Evolutionary conservation across 306 rosid genomes (phyloP).

Genomic region (Morella rubra): DNA sequence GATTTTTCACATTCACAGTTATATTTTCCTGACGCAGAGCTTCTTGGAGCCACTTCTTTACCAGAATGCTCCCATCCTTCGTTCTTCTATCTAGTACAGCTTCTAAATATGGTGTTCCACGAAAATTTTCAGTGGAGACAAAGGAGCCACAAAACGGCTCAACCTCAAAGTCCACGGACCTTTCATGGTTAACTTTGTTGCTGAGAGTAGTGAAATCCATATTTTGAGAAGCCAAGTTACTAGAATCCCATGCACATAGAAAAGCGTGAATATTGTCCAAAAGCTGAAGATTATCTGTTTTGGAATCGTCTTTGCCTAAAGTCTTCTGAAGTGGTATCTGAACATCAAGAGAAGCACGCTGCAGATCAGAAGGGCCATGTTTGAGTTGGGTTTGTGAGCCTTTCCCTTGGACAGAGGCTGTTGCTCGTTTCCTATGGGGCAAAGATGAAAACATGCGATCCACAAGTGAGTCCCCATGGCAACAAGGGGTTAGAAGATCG

Average conservation of each 20-base stretch:
- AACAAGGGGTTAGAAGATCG: slow-evolving; percentile 94
- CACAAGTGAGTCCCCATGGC: slow-evolving; percentile 89
- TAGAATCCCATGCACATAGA: slow-evolving; percentile 74
- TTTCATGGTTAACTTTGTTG: slow-evolving; percentile 46
- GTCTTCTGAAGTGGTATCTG: slow-evolving; percentile 72
- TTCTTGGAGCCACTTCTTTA: slow-evolving; percentile 96
- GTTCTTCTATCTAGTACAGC: slow-evolving; percentile 81
- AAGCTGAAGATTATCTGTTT: slow-evolving; percentile 48
- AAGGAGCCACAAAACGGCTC: slow-evolving; percentile 66
- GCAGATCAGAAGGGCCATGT: slow-evolving; percentile 49
- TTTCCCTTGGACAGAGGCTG: slow-evolving; percentile 50
- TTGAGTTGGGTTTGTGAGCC: slow-evolving; percentile 53
- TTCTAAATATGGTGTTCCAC: slow-evolving; percentile 79
- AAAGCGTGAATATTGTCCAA: slow-evolving; percentile 72
- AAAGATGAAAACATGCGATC: slow-evolving; percentile 79
- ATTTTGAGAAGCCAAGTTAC: slow-evolving; percentile 50
- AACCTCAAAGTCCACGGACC: slow-evolving; percentile 32
- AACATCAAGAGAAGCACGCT: slow-evolving; percentile 71
- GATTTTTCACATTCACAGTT: slow-evolving; percentile 57
- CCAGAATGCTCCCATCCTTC: slow-evolving; percentile 71
- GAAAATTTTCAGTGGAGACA: slow-evolving; percentile 70
- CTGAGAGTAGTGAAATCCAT: slow-evolving; percentile 52
- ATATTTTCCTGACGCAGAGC: slow-evolving; percentile 61
- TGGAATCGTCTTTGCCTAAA: slow-evolving; percentile 54
- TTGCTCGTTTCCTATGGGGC: slow-evolving; percentile 54